A percentile compares a stretch with the other conserved stretches of the same genome.
These are phyloP conservation scores for Hansenula anomala DNA, from an alignment of 1,139 yeast genomes.

Conservation along the genomic window DNA sequence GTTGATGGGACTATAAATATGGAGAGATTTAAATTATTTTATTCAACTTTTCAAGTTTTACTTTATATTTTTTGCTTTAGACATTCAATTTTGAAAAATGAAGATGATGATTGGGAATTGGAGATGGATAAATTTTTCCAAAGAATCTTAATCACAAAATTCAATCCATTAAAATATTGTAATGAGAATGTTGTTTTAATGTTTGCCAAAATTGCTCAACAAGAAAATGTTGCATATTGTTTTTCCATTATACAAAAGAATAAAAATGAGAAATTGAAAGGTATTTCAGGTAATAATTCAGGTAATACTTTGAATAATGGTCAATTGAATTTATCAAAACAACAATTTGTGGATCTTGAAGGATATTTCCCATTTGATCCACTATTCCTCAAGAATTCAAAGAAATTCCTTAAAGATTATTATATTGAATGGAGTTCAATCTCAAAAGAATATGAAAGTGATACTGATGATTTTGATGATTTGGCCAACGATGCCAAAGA, in stretches of 20 bases:
- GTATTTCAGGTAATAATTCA: conserved; percentile 30
- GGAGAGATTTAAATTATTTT: conserved; percentile 81
- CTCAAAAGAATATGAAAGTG: conserved; percentile 56
- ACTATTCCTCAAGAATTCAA: conserved; percentile 61
- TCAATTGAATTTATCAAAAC: conserved; percentile 36
- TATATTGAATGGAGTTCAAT: conserved; percentile 85
- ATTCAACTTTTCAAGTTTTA: conserved; percentile 90
- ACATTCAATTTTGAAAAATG: conserved; percentile 49
- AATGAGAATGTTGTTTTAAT: conserved; percentile 90
- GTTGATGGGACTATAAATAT: conserved; percentile 64
- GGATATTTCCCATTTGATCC: conserved; percentile 98
- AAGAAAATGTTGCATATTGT: conserved; percentile 87
- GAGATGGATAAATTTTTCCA: conserved; percentile 83
- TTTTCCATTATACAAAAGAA: conserved; percentile 91
- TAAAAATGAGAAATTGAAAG: conserved; percentile 42
- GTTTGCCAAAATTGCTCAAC: conserved; percentile 90
- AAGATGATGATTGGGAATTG: conserved; percentile 63
- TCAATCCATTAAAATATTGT: conserved; percentile 91
- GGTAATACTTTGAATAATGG: not conserved
- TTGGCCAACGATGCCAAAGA: conserved; percentile 29
- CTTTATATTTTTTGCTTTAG: conserved; percentile 91
- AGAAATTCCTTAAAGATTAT: conserved; percentile 44
- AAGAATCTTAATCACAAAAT: conserved; percentile 77
- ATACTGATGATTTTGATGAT: conserved; percentile 31
- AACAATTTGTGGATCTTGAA: conserved; percentile 83